Percentiles rank a stretch among this genome's conserved stretches.
Evolutionary conservation across 495 filamentous ascomycete genomes (phyloP).

Genomic region (Parmelia sp.): DNA sequence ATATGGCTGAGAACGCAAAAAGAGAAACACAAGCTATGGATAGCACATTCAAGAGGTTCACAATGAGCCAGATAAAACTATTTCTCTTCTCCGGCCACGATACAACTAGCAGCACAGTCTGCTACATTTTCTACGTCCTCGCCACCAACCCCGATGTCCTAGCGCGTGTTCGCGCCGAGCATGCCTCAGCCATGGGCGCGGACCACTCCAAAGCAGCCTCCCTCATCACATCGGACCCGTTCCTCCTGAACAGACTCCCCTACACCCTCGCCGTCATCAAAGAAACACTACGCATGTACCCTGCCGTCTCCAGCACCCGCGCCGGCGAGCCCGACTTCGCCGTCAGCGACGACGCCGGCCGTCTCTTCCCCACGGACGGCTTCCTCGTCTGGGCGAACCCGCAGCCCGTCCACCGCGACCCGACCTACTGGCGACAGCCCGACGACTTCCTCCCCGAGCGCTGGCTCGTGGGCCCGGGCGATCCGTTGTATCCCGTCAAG

Average conservation of each 20-base stretch:
- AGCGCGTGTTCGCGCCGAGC: conserved; percentile 8
- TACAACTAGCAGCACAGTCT: conserved; percentile 35
- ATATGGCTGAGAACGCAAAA: conserved; percentile 23
- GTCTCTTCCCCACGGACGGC: conserved; percentile 29
- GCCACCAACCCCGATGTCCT: conserved; percentile 37
- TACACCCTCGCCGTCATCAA: conserved; percentile 24
- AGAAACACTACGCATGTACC: conserved; percentile 24
- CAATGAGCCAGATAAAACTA: conserved; percentile 25
- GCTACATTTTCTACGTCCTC: conserved; percentile 42
- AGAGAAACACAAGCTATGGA: conserved; percentile 24
- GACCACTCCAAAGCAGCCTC: not conserved
- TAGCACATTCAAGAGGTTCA: conserved; percentile 19
- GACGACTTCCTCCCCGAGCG: conserved; percentile 37
- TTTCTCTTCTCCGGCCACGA: conserved; percentile 36
- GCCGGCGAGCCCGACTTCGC: conserved; percentile 13
- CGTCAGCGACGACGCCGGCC: conserved; percentile 19
- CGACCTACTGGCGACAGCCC: conserved; percentile 18
- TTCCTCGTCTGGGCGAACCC: conserved; percentile 13
- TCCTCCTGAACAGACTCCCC: conserved; percentile 17
- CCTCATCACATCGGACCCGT: conserved; percentile 17
- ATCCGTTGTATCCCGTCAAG: conserved; percentile 28
- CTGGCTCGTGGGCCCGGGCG: conserved; percentile 13
- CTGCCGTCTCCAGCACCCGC: conserved; percentile 20
- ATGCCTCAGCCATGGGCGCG: conserved; percentile 11
- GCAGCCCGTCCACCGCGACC: conserved; percentile 15